Evolutionary conservation across 2,329 filamentous ascomycete species (phyloP).

Genomic region (Hymenoscyphus infarciens): DNA sequence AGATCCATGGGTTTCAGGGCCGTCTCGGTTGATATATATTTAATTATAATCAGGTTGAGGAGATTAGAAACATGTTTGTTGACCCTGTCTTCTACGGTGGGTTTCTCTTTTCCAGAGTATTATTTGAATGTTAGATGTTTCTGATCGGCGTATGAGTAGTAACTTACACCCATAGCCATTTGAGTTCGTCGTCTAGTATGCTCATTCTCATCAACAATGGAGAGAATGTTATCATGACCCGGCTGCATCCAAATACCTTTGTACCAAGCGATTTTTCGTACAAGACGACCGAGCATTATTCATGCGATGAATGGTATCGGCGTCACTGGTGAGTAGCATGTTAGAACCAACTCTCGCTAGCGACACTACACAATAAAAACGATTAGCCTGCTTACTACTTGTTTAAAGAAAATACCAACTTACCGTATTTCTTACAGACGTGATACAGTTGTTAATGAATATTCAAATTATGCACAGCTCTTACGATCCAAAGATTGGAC

Average conservation of each 20-base stretch:
- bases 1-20: constrained; percentile 44
- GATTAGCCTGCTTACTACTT: background rate
- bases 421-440: constrained; percentile 22
- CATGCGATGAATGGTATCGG: constrained; percentile 25
- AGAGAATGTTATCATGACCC: constrained; percentile 51
- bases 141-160: too few relatives aligned
- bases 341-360: constrained; percentile 28
- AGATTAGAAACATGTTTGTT: constrained; percentile 46
- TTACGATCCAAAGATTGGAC: constrained; percentile 1
- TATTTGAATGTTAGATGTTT: constrained; percentile 22
- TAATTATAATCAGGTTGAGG: constrained; percentile 45
- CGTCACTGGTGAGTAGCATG: constrained; percentile 25
- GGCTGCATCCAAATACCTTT: constrained; percentile 49
- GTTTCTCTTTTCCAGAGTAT: constrained; percentile 53
- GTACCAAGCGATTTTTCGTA: constrained; percentile 32
- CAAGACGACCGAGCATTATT: constrained; percentile 25
- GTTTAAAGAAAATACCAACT: constrained; percentile 7
- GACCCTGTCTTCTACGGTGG: constrained; percentile 45
- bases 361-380: background rate
- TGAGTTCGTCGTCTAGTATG: constrained; percentile 44
- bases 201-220: constrained; percentile 44
- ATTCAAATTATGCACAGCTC: constrained; percentile 5
- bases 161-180: constrained; percentile 47
- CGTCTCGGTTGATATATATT: constrained; percentile 43
- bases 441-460: constrained; percentile 20